Evolutionary conservation across 805 yeast species (phyloP).

Genomic region (Jamesozyma piceae): DNA sequence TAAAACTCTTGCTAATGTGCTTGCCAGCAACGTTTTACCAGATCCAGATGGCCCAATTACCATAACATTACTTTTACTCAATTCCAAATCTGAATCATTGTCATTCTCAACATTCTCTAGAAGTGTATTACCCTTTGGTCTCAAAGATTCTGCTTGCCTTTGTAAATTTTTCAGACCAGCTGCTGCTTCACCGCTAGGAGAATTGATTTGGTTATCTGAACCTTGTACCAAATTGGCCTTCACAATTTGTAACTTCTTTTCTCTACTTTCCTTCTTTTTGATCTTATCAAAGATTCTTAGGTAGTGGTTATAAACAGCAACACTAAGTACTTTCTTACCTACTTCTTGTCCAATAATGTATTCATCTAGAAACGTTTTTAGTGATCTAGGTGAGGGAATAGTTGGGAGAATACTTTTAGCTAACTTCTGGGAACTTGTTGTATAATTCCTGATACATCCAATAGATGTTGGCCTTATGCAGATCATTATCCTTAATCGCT

Average conservation of each 20-base stretch:
- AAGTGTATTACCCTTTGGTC: not conserved
- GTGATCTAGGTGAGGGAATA: slow-evolving; percentile 40
- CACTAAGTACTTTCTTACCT: slow-evolving; percentile 50
- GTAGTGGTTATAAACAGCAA: slow-evolving; percentile 52
- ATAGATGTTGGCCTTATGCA: not conserved
- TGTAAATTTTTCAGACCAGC: slow-evolving; percentile 26
- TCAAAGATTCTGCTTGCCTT: slow-evolving; percentile 20
- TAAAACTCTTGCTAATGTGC: slow-evolving; percentile 42
- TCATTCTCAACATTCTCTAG: slow-evolving; percentile 6
- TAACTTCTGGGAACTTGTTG: slow-evolving; percentile 9
- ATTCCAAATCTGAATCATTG: slow-evolving; percentile 36
- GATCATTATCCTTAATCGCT: not conserved
- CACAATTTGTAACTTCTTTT: slow-evolving; percentile 19
- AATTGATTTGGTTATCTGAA: slow-evolving; percentile 8
- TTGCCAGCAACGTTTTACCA: slow-evolving; percentile 50
- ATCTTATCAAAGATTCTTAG: slow-evolving; percentile 38
- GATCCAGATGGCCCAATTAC: slow-evolving; percentile 55
- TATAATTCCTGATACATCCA: not conserved
- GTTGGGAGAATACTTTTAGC: slow-evolving; percentile 10
- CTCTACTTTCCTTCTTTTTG: slow-evolving; percentile 22
- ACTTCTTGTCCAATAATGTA: slow-evolving; percentile 49
- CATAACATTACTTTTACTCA: slow-evolving; percentile 48
- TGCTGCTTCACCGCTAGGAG: slow-evolving; percentile 23
- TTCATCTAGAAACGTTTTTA: slow-evolving; percentile 39
- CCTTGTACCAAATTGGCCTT: slow-evolving; percentile 23